These are phyloP conservation scores for Avena atlantica DNA, from an alignment of 176 grass and related monocot genomes.

Conservation along the genomic window DNA sequence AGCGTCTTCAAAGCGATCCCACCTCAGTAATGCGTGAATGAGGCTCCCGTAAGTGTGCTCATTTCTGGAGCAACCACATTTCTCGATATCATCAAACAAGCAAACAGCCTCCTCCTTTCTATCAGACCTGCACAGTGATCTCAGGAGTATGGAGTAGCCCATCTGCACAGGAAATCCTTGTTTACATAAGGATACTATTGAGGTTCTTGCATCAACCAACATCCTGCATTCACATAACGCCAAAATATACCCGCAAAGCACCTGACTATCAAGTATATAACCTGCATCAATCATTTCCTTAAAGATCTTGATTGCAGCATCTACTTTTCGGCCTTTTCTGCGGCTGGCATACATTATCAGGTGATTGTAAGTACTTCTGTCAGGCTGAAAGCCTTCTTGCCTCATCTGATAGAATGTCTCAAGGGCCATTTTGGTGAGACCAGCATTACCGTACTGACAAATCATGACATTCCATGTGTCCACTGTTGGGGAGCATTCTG, in stretches of 20 bases:
- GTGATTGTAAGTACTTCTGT: conserved; percentile 68
- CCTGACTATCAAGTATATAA: conserved; percentile 57
- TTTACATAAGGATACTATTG: conserved; percentile 59
- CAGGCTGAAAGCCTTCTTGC: conserved; percentile 52
- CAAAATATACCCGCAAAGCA: conserved; percentile 62
- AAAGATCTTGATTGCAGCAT: conserved; percentile 68
- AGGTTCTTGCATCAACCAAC: conserved; percentile 58
- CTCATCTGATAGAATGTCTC: conserved; percentile 71
- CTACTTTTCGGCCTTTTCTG: conserved; percentile 71
- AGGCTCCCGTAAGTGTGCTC: conserved; percentile 79
- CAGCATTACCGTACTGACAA: conserved; percentile 82
- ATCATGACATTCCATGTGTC: conserved; percentile 89
- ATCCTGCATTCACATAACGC: conserved; percentile 69
- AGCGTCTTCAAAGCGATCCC: conserved; percentile 57
- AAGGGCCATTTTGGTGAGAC: conserved; percentile 74
- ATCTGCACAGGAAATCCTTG: conserved; percentile 58
- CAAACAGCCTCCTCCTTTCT: conserved; percentile 62
- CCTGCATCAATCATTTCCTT: conserved; percentile 72
- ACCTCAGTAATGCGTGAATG: conserved; percentile 72
- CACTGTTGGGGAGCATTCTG: conserved; percentile 47
- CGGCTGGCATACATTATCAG: conserved; percentile 70
- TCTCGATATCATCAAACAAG: conserved; percentile 53
- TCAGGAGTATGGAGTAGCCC: conserved; percentile 69
- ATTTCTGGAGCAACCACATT: conserved; percentile 58
- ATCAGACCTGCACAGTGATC: conserved; percentile 70